Percentiles rank a stretch among this genome's conserved stretches.
These are phyloP conservation scores for Astrothelium macrocarpum DNA, from an alignment of 495 filamentous ascomycete genomes.

Conservation along the genomic window DNA sequence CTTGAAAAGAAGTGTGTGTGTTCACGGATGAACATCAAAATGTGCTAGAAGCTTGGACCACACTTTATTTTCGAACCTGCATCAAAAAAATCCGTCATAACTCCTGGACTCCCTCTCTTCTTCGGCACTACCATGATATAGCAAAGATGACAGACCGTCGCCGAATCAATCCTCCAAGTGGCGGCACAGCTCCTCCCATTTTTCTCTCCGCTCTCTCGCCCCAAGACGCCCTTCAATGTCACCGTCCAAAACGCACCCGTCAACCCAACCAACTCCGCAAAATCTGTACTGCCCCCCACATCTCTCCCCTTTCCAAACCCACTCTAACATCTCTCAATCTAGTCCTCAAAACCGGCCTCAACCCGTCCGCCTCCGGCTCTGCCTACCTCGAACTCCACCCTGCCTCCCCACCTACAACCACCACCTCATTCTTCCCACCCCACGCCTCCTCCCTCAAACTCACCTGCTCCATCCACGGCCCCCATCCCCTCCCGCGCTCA, in stretches of 20 bases:
- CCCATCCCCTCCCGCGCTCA: slow-evolving; percentile 78
- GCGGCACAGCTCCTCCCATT: slow-evolving; percentile 65
- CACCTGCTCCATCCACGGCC: slow-evolving; percentile 85
- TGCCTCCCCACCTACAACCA: slow-evolving; percentile 37
- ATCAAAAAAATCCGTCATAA: neutral
- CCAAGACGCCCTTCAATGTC: slow-evolving; percentile 32
- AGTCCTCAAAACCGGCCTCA: slow-evolving; percentile 88
- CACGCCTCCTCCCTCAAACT: slow-evolving; percentile 55
- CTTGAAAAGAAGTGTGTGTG: neutral
- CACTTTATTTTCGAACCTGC: neutral
- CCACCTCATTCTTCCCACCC: slow-evolving; percentile 47
- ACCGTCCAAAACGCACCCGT: slow-evolving; percentile 41
- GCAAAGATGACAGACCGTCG: slow-evolving; percentile 54
- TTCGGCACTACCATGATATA: neutral
- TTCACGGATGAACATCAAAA: neutral
- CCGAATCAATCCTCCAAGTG: slow-evolving; percentile 78
- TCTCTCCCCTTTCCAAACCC: neutral
- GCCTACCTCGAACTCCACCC: slow-evolving; percentile 83
- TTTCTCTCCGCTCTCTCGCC: slow-evolving; percentile 41
- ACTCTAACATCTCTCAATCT: slow-evolving; percentile 5
- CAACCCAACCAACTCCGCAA: slow-evolving; percentile 21
- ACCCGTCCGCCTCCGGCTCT: slow-evolving; percentile 87
- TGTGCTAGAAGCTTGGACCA: neutral
- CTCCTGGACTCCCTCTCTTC: neutral
- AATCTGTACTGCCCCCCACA: slow-evolving; percentile 6